Conservation (phyloP, 306 rosid genomes). For the Dryas alaskensis region DNA sequence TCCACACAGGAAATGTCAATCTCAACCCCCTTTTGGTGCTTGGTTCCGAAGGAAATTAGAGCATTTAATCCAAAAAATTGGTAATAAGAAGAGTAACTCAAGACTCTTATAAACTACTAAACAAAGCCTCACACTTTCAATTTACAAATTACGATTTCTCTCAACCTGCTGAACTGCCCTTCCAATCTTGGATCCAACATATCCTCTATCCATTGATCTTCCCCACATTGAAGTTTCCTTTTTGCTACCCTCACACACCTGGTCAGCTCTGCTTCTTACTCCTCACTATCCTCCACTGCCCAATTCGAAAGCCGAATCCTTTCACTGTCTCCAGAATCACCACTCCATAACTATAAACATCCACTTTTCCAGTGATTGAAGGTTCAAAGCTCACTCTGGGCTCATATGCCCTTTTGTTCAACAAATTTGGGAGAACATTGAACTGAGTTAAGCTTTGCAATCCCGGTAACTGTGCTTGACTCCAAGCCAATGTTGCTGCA, state of each 20-base stretch:
- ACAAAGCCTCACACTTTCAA: too few relatives aligned
- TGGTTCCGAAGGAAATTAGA: neutral
- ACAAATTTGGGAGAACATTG: conserved; percentile 25
- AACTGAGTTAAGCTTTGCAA: neutral
- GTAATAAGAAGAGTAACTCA: too few relatives aligned
- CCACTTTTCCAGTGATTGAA: conserved; percentile 51
- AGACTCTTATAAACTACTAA: too few relatives aligned
- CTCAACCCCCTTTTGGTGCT: conserved; percentile 16
- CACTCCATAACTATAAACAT: conserved; percentile 55
- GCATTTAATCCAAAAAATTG: too few relatives aligned
- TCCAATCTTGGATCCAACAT: conserved; percentile 6
- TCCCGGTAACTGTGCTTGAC: too few relatives aligned
- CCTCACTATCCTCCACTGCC: conserved; percentile 9
- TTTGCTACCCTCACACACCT: conserved; percentile 10
- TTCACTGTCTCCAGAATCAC: conserved; percentile 51
- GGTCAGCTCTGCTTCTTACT: conserved; percentile 16
- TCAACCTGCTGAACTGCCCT: neutral
- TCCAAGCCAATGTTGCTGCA: too few relatives aligned
- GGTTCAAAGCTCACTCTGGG: conserved; percentile 55
- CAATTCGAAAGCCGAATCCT: conserved; percentile 18
- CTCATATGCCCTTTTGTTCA: conserved; percentile 61
- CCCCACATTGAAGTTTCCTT: neutral
- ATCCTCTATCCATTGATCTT: conserved; percentile 12
- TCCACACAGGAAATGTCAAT: conserved; percentile 14
- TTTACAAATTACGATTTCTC: too few relatives aligned